Conservation (phyloP, 1,139 yeast species). For the Debaryomyces fabryi region DNA sequence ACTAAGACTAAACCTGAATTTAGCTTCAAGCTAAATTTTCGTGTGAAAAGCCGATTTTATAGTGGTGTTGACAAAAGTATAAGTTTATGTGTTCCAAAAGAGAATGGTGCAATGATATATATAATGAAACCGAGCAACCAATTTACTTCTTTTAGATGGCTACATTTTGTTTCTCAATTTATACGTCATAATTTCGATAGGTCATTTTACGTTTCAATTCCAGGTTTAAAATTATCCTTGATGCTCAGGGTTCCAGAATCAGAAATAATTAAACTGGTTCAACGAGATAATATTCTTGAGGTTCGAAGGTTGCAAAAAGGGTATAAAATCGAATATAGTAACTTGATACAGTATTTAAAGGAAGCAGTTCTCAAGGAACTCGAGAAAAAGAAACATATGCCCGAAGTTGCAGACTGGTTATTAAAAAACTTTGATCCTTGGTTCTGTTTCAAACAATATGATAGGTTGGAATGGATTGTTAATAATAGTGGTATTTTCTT, state of each 20-base stretch:
- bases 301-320: slow-evolving; percentile 29
- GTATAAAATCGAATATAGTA: slow-evolving; percentile 35
- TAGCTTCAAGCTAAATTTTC: slow-evolving; percentile 22
- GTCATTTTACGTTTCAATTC: slow-evolving; percentile 47
- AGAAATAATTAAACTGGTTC: slow-evolving; percentile 1
- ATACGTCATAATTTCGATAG: slow-evolving; percentile 32
- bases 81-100: slow-evolving; percentile 46
- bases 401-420: slow-evolving; percentile 20
- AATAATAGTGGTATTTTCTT: slow-evolving; percentile 52
- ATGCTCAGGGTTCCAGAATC: slow-evolving; percentile 42
- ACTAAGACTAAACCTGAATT: slow-evolving; percentile 27
- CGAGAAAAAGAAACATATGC: slow-evolving; percentile 9
- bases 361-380: slow-evolving; percentile 23
- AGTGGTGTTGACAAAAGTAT: slow-evolving; percentile 72
- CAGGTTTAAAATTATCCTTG: slow-evolving; percentile 51
- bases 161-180: slow-evolving; percentile 55
- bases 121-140: slow-evolving; percentile 59
- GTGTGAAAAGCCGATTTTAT: slow-evolving; percentile 52
- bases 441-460: slow-evolving; percentile 69
- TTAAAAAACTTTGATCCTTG: slow-evolving; percentile 32
- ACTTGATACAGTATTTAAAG: slow-evolving; percentile 38
- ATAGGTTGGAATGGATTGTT: slow-evolving; percentile 74
- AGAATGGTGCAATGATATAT: slow-evolving; percentile 39
- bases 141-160: slow-evolving; percentile 61
- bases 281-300: not conserved